Percentiles rank a stretch among this genome's conserved stretches.
These are phyloP conservation scores for Fraxinus paxiana DNA, from an alignment of 305 asterid species.

Conservation along the genomic window DNA sequence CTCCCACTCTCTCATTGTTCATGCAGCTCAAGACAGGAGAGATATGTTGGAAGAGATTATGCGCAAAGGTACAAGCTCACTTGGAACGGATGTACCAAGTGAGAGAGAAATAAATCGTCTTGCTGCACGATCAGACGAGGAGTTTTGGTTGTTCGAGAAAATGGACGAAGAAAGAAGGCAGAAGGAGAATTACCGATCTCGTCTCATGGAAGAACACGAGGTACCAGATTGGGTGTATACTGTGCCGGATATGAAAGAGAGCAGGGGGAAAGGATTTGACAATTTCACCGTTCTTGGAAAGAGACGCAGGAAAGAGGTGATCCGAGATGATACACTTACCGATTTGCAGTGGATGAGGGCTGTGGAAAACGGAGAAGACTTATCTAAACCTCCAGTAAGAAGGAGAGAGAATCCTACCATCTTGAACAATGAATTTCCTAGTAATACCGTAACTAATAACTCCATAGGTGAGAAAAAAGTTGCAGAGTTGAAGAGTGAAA, in stretches of 20 bases:
- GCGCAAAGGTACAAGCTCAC: conserved; percentile 86
- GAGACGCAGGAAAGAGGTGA: conserved; percentile 80
- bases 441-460: neutral
- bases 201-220: conserved; percentile 97
- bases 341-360: conserved; percentile 73
- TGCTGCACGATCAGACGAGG: conserved; percentile 94
- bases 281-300: conserved; percentile 70
- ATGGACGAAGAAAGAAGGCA: conserved; percentile 94
- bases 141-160: conserved; percentile 87
- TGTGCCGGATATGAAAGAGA: conserved; percentile 46
- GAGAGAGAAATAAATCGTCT: conserved; percentile 94
- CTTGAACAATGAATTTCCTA: conserved; percentile 32
- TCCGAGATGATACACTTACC: conserved; percentile 64
- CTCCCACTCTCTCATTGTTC: conserved; percentile 21
- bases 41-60: conserved; percentile 91
- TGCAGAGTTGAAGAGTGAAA: conserved; percentile 40
- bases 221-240: conserved; percentile 91
- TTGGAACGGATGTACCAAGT: conserved; percentile 93
- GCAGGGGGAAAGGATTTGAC: conserved; percentile 53
- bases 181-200: conserved; percentile 75
- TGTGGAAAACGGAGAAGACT: conserved; percentile 60
- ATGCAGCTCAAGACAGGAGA: conserved; percentile 92
- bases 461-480: conserved; percentile 36
- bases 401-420: conserved; percentile 36
- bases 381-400: conserved; percentile 38